Conservation (phyloP, 495 filamentous ascomycete genomes). For the Aspergillus cavernicola region DNA sequence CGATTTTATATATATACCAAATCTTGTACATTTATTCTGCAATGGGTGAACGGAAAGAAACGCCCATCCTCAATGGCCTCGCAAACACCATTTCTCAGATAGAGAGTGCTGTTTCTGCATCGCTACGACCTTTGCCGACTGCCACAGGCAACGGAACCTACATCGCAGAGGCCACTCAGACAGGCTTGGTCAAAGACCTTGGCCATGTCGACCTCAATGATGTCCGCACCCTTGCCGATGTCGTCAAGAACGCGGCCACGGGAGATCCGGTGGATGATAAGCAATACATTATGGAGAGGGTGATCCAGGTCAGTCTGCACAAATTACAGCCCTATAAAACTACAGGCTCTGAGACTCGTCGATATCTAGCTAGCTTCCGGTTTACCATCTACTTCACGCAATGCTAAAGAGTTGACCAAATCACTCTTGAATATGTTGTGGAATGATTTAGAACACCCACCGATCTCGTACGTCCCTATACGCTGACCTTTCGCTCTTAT, state of each 20-base stretch:
- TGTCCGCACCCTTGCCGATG: slow-evolving; percentile 43
- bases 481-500: background rate
- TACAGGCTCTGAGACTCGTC: background rate
- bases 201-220: slow-evolving; percentile 37
- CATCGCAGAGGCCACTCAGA: slow-evolving; percentile 26
- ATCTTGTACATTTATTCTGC: background rate
- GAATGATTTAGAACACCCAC: slow-evolving; percentile 67
- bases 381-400: slow-evolving; percentile 52
- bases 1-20: background rate
- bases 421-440: slow-evolving; percentile 60
- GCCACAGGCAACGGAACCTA: slow-evolving; percentile 61
- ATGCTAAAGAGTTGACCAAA: slow-evolving; percentile 52
- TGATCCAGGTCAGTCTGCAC: slow-evolving; percentile 40
- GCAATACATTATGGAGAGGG: slow-evolving; percentile 54
- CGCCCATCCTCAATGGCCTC: slow-evolving; percentile 21
- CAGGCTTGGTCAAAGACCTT: slow-evolving; percentile 38
- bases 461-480: slow-evolving; percentile 44
- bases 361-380: slow-evolving; percentile 32
- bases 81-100: slow-evolving; percentile 45
- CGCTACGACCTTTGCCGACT: slow-evolving; percentile 58
- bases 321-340: background rate
- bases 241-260: slow-evolving; percentile 63
- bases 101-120: slow-evolving; percentile 53
- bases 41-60: slow-evolving; percentile 24
- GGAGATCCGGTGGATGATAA: slow-evolving; percentile 87